A percentile compares a stretch with the other conserved stretches of the same genome.
These are phyloP conservation scores for Aureobasidium sp. DNA, from an alignment of 2,329 filamentous ascomycete species.

Conservation along the genomic window DNA sequence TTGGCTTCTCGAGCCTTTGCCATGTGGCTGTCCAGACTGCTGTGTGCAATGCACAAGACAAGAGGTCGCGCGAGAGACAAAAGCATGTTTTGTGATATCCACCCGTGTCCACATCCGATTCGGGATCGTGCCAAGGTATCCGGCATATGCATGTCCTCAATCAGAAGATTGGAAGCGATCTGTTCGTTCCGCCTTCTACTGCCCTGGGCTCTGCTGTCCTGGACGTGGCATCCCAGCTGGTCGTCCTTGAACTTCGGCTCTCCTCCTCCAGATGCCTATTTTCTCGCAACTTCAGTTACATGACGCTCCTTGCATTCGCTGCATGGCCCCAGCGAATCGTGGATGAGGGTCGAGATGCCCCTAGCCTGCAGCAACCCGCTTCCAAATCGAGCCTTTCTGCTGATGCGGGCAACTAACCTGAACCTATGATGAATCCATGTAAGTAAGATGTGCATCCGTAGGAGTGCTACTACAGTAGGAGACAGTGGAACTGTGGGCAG, in stretches of 20 bases:
- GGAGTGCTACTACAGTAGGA: constrained; percentile 1
- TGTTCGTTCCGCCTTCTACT: not conserved
- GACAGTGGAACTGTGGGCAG: not conserved
- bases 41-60: not conserved
- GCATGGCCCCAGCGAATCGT: not conserved
- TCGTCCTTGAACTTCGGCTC: constrained; percentile 7
- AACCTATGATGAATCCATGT: constrained; percentile 7
- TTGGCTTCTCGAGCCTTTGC: not conserved
- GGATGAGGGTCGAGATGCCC: constrained; percentile 2
- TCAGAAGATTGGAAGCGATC: constrained; percentile 9
- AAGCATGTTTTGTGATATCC: not conserved
- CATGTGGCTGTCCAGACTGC: not conserved
- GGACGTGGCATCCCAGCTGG: constrained; percentile 1
- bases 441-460: constrained; percentile 5
- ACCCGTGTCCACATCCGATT: constrained; percentile 8
- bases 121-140: not conserved
- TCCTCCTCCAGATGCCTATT: constrained; percentile 9
- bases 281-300: constrained; percentile 1
- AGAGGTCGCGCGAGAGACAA: not conserved
- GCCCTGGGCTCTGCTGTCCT: not conserved
- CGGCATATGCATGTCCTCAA: not conserved
- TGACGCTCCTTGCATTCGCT: constrained; percentile 9
- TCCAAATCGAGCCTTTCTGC: constrained; percentile 4
- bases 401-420: not conserved
- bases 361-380: not conserved